Base-by-base conservation (phyloP, 2,329 filamentous ascomycete species). In the Botrytis sinoallii region DNA sequence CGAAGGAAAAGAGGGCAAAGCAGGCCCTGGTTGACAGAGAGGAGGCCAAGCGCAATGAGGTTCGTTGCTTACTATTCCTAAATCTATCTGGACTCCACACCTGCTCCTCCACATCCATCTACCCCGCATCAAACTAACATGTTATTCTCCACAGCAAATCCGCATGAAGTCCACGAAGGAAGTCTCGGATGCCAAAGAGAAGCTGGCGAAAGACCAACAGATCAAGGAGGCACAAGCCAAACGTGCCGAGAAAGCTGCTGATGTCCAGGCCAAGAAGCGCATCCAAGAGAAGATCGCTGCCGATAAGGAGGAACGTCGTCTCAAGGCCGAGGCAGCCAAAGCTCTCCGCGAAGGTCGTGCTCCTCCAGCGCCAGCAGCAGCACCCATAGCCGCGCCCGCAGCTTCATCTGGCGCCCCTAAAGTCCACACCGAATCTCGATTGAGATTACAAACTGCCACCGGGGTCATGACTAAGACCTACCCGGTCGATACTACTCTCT, bases 201-300 rank as follows among this genome's bases (percentile, higher is more conserved):
- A 97, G 75, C 86, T 98, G 32, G 86, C 91, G 79, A 91, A 91
- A 80, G 96, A 97, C 82, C 93, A 98, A 84, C 93, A 94, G 81
- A 89, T 98, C 81, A 97, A 98, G 83, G 94, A 97, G 78, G 95
- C 94, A 0, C 91, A 91, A 70, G 89, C 90, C 79, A 98, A 98
- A 86, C 91, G 91, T 72, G 89, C 91, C 79, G 96, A 99, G 85
- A 98, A 98, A 85, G 85, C 89, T 60, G 93, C 92, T 25, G 96
- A 98, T 71, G 83, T 92, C 14, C 93, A 94, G 61, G 95, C 94
- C 18, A 96, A 95, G 86, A 93, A 92, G 83, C 90, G 93, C 52
- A 95, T 98, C 82, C 92, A 94, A 84, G 95, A 94, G 73, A 95
- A 95, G 87, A 97, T 99, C 77, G 95, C 96, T 78, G 95, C 93